Evolutionary conservation across 139 green algal species (phyloP), one percentile per base, ranked within the genome.

Genomic region (Volvox africanus): DNA sequence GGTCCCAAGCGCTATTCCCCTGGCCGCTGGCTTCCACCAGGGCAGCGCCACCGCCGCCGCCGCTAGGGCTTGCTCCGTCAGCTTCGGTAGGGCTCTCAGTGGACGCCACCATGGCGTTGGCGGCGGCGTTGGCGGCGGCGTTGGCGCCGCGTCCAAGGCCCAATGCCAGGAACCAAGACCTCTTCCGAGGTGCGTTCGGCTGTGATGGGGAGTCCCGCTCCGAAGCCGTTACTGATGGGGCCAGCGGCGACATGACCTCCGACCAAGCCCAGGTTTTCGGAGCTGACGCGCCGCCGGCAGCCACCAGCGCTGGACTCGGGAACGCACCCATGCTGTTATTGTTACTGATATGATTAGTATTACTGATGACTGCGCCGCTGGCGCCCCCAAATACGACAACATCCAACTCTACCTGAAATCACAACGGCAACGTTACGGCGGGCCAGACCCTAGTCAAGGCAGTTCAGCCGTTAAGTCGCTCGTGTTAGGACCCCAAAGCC

Each of bases 91-190:
- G 9, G 65, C 21, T 28, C 9, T 2, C 65, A 73, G 65, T 35
- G 28, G 71, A 18, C 14, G 24, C 71, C 5, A 30, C 22, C 21
- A 13, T n/a, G 14, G 71, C 21, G 20, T 21, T 30, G 22, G 71
- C 22, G 71, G 71, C 71, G 68, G 77, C 77, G 77, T 13, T n/a
- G 77, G 77, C 77, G 18, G 78, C 36, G 11, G 19, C 37, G 37
- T 35, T 35, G 78, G 36, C 21, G 35, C 78, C 35, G 24, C 83
- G 61, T 24, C 35, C 68, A 2, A 89, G 28, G 6, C 83, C 83
- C 12, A 80, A 35, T 12, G 83, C 83, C 33, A 80, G 28, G 5
- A 89, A 68, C 83, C 83, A 89, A 2, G 83, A 81, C 36, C 83
- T 22, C 83, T 89, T 89, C 14, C 71, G n/a, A 1, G 83, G 61